phyloP scores from a whole-genome alignment of 768 basidiomycete species.

The Russula emetica region DNA sequence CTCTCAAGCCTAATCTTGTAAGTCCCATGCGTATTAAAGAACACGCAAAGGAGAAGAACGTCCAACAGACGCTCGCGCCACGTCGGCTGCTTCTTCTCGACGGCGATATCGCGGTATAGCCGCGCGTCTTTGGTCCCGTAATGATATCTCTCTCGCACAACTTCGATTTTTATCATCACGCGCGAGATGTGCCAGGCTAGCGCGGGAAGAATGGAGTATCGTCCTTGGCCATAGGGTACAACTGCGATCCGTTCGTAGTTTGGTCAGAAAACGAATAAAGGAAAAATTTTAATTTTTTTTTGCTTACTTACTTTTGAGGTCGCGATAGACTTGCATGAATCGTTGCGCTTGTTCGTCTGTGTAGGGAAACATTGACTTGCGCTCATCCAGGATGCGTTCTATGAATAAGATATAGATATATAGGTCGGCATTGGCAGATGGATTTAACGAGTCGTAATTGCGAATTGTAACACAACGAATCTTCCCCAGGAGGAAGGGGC shows the following conservation, averaged over 20 bases:
- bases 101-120: slow-evolving; percentile 15
- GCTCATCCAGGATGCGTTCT: slow-evolving; percentile 19
- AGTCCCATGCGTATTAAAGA: slow-evolving; percentile 14
- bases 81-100: slow-evolving; percentile 7
- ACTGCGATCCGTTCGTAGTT: no score
- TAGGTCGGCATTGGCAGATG: not conserved
- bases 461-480: no score
- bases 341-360: slow-evolving; percentile 16
- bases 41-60: slow-evolving; percentile 9
- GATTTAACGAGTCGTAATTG: not conserved
- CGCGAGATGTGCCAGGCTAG: slow-evolving; percentile 21
- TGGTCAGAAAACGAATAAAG: not conserved
- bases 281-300: no score
- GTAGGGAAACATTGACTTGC: slow-evolving; percentile 17
- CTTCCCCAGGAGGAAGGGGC: no score
- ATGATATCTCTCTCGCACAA: slow-evolving; percentile 9
- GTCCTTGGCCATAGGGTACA: slow-evolving; percentile 2
- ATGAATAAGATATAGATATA: not conserved
- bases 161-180: slow-evolving; percentile 16
- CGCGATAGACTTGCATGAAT: slow-evolving; percentile 19
- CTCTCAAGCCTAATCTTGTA: slow-evolving; percentile 11
- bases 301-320: slow-evolving; percentile 12
- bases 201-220: slow-evolving; percentile 1
- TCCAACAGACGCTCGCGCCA: slow-evolving; percentile 4
- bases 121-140: slow-evolving; percentile 16